Base-by-base conservation (phyloP, 192 early-diverging fungal genomes). In the Haplosporangium gracile region DNA sequence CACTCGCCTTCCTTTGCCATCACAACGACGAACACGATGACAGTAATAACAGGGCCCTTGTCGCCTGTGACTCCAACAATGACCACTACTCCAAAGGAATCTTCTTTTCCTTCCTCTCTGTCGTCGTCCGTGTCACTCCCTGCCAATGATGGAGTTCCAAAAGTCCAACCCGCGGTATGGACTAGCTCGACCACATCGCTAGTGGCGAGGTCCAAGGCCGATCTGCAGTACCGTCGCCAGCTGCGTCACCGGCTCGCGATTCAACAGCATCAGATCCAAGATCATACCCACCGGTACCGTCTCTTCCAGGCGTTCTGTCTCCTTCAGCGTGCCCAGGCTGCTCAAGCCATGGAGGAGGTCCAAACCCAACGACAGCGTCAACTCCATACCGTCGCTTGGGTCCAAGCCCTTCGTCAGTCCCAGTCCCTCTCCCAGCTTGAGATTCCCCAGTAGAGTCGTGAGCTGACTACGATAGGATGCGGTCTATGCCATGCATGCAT, bases 251-350 rank as follows among this genome's bases (percentile, higher is more conserved):
- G 72, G 29, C 78, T 78, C 76, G 82, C 82, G 34, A 65, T 83
- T 24, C 82, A 83, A 63, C 82, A 83, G 53, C 77, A 83, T 42
- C 73, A 75, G 72, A 83, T 83, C 68, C 82, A 83, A 42, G 82
- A 78, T 16, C 82, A 83, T 51, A 83, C 77, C 16, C 76, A 83
- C 38, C 76, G 72, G 18, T 83, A 83, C 40, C 82, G 82, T 4
- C 74, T 83, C 82, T 83, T 78, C 24, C 82, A 83, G 40, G 82
- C 82, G 1, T 83, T 78, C 29, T 83, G 82, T 71, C 72, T 83
- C 11, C 51, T 83, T 36, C 82, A 83, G 72, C 72, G 82, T n/a
- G 77, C 82, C 55, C 76, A 73, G 10, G 82, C 78, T 24, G 82
- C 82, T 53, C 82, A 83, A 68, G 82, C 82, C 38, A 16, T 83